Conservation (phyloP, 345 rosid genomes). For the Brassica juncea region DNA sequence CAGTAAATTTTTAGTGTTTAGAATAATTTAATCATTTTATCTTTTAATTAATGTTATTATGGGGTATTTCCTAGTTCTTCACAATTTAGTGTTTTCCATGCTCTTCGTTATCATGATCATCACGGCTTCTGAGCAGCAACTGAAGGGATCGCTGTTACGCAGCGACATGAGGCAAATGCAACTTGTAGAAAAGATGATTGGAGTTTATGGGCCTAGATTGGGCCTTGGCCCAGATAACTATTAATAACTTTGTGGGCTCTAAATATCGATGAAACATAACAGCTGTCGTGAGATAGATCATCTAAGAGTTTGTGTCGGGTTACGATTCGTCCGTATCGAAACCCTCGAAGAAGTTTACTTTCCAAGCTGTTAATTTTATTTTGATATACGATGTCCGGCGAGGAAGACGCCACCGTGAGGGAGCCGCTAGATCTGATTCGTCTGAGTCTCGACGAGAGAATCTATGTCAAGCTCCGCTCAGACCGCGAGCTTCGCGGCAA, state of each 20-base stretch:
- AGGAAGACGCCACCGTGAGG: constrained; percentile 95
- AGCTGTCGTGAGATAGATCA: neutral
- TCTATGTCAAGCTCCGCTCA: constrained; percentile 97
- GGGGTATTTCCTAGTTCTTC: no score
- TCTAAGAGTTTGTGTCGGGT: constrained; percentile 1
- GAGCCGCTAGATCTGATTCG: constrained; percentile 99
- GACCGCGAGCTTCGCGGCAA: constrained; percentile 99
- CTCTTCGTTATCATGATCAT: no score
- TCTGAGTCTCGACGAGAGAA: constrained; percentile 96
- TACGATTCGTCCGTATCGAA: constrained; percentile 7
- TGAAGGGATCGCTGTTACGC: no score
- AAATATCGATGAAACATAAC: neutral
- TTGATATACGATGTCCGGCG: constrained; percentile 61
- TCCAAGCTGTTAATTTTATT: neutral
- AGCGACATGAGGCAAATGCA: no score
- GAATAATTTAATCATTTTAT: no score
- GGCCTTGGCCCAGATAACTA: neutral
- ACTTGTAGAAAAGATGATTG: neutral
- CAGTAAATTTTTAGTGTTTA: no score
- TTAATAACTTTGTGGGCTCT: neutral
- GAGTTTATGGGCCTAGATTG: neutral
- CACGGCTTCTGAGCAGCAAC: no score
- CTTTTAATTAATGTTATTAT: no score
- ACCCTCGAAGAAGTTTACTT: constrained; percentile 13
- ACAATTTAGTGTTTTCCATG: no score